phyloP scores from a whole-genome alignment of 129 eudicot species.

The Lonicera japonica region DNA sequence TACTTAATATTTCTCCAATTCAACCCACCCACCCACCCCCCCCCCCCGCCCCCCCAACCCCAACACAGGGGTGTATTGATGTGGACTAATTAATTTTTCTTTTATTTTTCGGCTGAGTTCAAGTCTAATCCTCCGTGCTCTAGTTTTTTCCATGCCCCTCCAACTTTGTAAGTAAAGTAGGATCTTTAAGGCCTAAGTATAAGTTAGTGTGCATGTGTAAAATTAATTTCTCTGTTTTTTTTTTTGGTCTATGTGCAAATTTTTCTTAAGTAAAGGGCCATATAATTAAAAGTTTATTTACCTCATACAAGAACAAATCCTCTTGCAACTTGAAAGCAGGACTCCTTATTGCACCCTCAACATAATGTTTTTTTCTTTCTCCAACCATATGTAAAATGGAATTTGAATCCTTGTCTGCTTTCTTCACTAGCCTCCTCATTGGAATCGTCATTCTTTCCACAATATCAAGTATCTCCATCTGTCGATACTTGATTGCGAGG shows the following conservation, averaged over 20 bases:
- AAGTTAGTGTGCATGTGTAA: neutral
- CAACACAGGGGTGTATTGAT: neutral
- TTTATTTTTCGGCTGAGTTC: neutral
- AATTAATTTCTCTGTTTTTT: no score
- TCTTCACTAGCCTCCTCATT: conserved; percentile 19
- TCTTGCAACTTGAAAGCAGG: conserved; percentile 30
- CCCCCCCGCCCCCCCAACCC: no score
- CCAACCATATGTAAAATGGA: conserved; percentile 51
- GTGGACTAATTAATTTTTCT: no score
- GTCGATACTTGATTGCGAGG: conserved; percentile 24
- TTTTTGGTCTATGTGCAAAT: no score
- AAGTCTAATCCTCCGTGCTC: neutral
- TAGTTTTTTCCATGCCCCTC: neutral
- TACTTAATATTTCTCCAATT: no score
- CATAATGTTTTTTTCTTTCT: neutral
- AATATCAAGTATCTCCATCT: conserved; percentile 7
- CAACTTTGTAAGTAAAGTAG: no score
- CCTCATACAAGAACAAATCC: conserved; percentile 29
- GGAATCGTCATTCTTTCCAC: conserved; percentile 25
- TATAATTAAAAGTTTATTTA: conserved; percentile 3
- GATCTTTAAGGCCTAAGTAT: no score
- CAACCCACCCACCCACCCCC: no score
- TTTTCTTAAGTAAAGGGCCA: neutral
- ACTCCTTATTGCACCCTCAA: conserved; percentile 8
- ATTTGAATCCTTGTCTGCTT: conserved; percentile 16